phyloP scores from a whole-genome alignment of 257 asterid species.

The Cordia subcordata region DNA sequence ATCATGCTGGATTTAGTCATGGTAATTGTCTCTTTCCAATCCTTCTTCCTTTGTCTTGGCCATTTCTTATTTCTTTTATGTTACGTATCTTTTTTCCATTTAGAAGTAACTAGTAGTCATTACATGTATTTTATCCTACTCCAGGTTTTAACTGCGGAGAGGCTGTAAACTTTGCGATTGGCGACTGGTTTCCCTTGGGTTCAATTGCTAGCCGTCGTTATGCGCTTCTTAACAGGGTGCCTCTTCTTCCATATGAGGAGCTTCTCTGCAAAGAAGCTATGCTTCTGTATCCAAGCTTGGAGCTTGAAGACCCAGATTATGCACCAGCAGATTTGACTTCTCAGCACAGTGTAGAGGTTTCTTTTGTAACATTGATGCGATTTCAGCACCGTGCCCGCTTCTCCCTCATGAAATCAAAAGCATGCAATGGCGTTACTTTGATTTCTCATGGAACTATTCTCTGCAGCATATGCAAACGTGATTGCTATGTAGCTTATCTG shows the following conservation, averaged over 20 bases:
- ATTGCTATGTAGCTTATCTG: slow-evolving; percentile 77
- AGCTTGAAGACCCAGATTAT: slow-evolving; percentile 41
- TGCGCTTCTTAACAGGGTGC: slow-evolving; percentile 74
- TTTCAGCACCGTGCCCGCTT: slow-evolving; percentile 88
- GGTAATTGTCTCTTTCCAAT: slow-evolving; percentile 35
- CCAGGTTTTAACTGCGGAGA: slow-evolving; percentile 98
- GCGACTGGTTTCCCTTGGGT: slow-evolving; percentile 95
- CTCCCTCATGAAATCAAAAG: slow-evolving; percentile 55
- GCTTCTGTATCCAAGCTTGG: slow-evolving; percentile 39
- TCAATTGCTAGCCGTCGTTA: slow-evolving; percentile 87
- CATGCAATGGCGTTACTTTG: slow-evolving; percentile 41
- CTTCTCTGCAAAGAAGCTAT: slow-evolving; percentile 95
- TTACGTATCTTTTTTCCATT: not conserved
- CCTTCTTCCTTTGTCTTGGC: not conserved
- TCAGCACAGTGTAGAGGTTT: slow-evolving; percentile 46
- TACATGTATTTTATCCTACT: not conserved
- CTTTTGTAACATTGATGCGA: slow-evolving; percentile 72
- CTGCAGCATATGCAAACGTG: slow-evolving; percentile 88
- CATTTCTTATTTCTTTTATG: not conserved
- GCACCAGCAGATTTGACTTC: slow-evolving; percentile 41
- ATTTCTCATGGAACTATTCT: slow-evolving; percentile 79
- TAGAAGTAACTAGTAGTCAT: not conserved
- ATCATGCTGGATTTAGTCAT: slow-evolving; percentile 98
- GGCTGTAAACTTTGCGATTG: slow-evolving; percentile 94
- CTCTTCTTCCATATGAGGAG: slow-evolving; percentile 94